phyloP scores from a whole-genome alignment of 2,329 filamentous ascomycete species.

The Diaporthe longicolla region DNA sequence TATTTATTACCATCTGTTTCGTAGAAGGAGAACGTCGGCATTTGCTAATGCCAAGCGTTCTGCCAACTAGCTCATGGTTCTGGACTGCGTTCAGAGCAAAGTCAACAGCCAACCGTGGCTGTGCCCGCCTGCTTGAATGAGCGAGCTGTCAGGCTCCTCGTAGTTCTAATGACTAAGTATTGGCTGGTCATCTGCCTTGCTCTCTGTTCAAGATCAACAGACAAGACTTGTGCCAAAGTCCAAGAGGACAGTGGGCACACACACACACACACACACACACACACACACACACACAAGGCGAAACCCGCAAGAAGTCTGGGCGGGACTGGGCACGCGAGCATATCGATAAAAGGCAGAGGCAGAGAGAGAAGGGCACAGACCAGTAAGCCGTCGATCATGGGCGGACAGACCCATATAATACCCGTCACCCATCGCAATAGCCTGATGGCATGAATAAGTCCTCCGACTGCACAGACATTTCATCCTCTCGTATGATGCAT shows the following conservation, averaged over 20 bases:
- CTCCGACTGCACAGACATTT: conserved; percentile 13
- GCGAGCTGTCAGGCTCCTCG: not conserved
- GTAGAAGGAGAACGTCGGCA: not conserved
- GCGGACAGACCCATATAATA: conserved; percentile 1
- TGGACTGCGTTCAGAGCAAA: not conserved
- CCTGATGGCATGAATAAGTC: conserved; percentile 13
- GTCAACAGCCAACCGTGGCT: not conserved
- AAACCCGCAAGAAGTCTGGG: conserved; percentile 2
- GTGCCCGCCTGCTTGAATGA: not conserved
- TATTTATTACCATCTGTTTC: not conserved
- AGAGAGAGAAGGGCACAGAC: not conserved
- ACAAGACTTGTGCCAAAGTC: conserved; percentile 16
- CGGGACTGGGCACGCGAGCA: not conserved
- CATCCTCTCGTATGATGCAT: not conserved
- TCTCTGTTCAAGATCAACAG: not conserved
- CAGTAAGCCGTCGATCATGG: not conserved
- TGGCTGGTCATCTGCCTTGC: not conserved
- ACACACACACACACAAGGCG: not conserved
- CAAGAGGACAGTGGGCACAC: not conserved
- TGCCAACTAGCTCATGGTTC: not conserved
- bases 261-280: not conserved
- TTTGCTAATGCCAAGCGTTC: conserved; percentile 6
- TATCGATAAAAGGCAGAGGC: conserved; percentile 6
- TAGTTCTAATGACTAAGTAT: not conserved
- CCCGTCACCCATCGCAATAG: not conserved